phyloP scores from a whole-genome alignment of 176 grass and related monocot species.

The Hyparrhenia diplandra region DNA sequence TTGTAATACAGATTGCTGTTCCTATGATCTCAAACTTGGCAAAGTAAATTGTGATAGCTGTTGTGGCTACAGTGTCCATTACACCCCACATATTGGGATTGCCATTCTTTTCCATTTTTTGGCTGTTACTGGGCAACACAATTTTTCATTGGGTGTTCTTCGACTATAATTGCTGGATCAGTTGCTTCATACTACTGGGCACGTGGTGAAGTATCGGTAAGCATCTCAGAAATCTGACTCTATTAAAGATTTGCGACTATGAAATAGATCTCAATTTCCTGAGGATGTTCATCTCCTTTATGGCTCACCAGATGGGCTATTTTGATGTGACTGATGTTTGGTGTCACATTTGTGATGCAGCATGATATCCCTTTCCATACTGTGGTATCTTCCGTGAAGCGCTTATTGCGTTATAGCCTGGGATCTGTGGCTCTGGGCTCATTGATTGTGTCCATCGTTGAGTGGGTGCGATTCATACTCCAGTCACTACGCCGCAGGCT shows the following conservation, averaged over 20 bases:
- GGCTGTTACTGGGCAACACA: slow-evolving; percentile 93
- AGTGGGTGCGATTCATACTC: slow-evolving; percentile 83
- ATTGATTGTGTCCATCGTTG: slow-evolving; percentile 61
- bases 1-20: slow-evolving; percentile 73
- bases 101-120: slow-evolving; percentile 89
- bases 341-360: slow-evolving; percentile 53
- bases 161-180: slow-evolving; percentile 84
- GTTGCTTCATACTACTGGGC: slow-evolving; percentile 88
- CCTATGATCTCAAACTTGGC: slow-evolving; percentile 74
- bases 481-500: slow-evolving; percentile 68
- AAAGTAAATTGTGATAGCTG: slow-evolving; percentile 86
- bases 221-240: neutral
- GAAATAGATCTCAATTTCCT: neutral
- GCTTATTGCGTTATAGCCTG: slow-evolving; percentile 70
- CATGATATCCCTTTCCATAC: slow-evolving; percentile 82
- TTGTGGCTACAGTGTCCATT: slow-evolving; percentile 89
- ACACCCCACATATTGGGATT: slow-evolving; percentile 73
- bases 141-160: slow-evolving; percentile 70
- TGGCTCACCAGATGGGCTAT: neutral
- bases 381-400: slow-evolving; percentile 74
- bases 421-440: slow-evolving; percentile 89
- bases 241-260: neutral
- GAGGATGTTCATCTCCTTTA: neutral
- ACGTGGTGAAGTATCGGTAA: slow-evolving; percentile 81
- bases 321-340: neutral